Evolutionary conservation across 2,329 filamentous ascomycete species (phyloP).

Genomic region (Ophiostoma ips): DNA sequence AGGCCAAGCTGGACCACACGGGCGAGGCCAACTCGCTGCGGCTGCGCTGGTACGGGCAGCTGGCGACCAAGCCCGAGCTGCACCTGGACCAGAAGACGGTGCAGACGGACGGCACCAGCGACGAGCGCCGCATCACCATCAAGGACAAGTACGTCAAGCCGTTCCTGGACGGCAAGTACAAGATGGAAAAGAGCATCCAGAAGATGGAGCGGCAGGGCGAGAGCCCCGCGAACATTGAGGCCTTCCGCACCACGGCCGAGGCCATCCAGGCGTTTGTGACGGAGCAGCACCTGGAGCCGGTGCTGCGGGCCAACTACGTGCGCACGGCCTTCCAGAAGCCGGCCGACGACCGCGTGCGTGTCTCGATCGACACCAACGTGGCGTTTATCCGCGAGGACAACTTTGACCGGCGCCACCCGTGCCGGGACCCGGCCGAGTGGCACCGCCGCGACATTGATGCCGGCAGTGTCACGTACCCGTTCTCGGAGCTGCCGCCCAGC

Average conservation of each 20-base stretch:
- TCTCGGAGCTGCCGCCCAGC: conserved; percentile 73
- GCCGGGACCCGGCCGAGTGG: conserved; percentile 79
- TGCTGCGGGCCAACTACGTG: conserved; percentile 83
- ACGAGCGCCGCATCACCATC: conserved; percentile 67
- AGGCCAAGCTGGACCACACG: conserved; percentile 64
- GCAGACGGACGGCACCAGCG: conserved; percentile 59
- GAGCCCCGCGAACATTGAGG: conserved; percentile 49
- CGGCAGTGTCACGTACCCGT: conserved; percentile 71
- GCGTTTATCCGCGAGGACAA: conserved; percentile 72
- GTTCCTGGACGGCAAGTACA: conserved; percentile 77
- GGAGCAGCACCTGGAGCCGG: conserved; percentile 63
- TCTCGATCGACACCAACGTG: conserved; percentile 85
- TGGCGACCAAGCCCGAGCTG: conserved; percentile 66
- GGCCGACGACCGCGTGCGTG: conserved; percentile 74
- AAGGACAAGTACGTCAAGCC: conserved; percentile 89
- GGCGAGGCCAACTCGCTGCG: conserved; percentile 57
- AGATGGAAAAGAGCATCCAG: conserved; percentile 77
- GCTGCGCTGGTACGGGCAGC: conserved; percentile 80
- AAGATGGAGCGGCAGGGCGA: conserved; percentile 73
- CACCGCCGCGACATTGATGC: conserved; percentile 84
- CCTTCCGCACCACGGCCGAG: conserved; percentile 57
- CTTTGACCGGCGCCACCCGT: conserved; percentile 71
- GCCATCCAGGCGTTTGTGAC: conserved; percentile 71
- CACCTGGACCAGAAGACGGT: conserved; percentile 82
- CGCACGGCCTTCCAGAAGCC: conserved; percentile 96